A percentile compares a stretch with the other conserved stretches of the same genome.
Evolutionary conservation across 345 rosid genomes (phyloP).

Genomic region (Ceriops decandra): DNA sequence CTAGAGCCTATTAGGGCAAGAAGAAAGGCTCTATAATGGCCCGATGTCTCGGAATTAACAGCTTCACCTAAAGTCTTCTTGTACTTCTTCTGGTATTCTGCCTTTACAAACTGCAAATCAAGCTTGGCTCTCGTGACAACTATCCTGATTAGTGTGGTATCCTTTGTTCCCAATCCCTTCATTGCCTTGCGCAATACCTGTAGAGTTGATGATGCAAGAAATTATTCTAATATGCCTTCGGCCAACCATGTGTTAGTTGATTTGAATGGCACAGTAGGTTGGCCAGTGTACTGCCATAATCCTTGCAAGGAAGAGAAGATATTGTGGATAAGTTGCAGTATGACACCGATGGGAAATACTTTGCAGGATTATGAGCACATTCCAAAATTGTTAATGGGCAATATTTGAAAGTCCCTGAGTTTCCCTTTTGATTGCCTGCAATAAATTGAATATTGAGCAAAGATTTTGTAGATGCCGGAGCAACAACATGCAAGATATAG

Average conservation of each 20-base stretch:
- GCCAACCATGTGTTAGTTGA: neutral
- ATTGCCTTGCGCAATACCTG: slow-evolving; percentile 56
- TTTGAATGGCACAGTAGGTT: too few relatives aligned
- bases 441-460: neutral
- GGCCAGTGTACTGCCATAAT: too few relatives aligned
- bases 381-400: slow-evolving; percentile 50
- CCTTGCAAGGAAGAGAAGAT: neutral
- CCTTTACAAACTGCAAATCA: slow-evolving; percentile 50
- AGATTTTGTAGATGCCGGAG: neutral
- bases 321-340: neutral
- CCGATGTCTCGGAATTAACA: slow-evolving; percentile 56
- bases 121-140: slow-evolving; percentile 52
- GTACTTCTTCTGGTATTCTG: slow-evolving; percentile 46
- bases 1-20: slow-evolving; percentile 50
- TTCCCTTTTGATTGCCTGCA: slow-evolving; percentile 51
- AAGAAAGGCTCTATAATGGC: slow-evolving; percentile 53
- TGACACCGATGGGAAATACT: slow-evolving; percentile 50
- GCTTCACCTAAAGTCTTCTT: slow-evolving; percentile 44
- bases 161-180: slow-evolving; percentile 63
- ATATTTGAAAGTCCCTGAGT: slow-evolving; percentile 46
- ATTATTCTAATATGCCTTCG: neutral
- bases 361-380: slow-evolving; percentile 53
- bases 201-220: neutral
- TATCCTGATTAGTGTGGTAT: slow-evolving; percentile 48
- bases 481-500: too few relatives aligned